Conservation (phyloP, 169 alveolate genomes). For the Plasmodium gaboni region DNA sequence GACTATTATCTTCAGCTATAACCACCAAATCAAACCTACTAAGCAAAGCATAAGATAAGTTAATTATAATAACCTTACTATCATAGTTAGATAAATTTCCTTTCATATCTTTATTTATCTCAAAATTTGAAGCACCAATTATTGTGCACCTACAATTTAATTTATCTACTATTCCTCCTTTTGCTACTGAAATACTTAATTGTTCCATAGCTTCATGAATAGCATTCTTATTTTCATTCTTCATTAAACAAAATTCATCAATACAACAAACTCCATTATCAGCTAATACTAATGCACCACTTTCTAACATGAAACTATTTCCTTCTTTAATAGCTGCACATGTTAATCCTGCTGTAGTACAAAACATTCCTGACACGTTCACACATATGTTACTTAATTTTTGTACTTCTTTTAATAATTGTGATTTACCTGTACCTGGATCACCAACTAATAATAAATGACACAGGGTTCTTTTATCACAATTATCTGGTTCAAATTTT, state of each 20-base stretch:
- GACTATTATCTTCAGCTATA: slow-evolving; percentile 66
- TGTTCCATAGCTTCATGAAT: slow-evolving; percentile 97
- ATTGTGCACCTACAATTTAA: slow-evolving; percentile 83
- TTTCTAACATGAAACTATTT: slow-evolving; percentile 91
- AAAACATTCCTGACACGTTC: slow-evolving; percentile 89
- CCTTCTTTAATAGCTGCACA: slow-evolving; percentile 92
- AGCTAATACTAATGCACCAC: slow-evolving; percentile 96
- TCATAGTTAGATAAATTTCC: slow-evolving; percentile 23
- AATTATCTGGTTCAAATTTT: slow-evolving; percentile 22
- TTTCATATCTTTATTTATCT: slow-evolving; percentile 42
- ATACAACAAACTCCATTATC: slow-evolving; percentile 97
- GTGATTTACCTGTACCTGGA: slow-evolving; percentile 97
- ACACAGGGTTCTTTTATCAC: slow-evolving; percentile 80
- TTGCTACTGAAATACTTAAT: slow-evolving; percentile 94
- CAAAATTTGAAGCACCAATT: slow-evolving; percentile 86
- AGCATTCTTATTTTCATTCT: slow-evolving; percentile 89
- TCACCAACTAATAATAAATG: slow-evolving; percentile 95
- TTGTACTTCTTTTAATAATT: slow-evolving; percentile 88
- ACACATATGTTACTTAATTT: slow-evolving; percentile 80
- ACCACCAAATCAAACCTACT: slow-evolving; percentile 87
- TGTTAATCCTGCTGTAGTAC: slow-evolving; percentile 94
- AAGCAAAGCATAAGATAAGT: slow-evolving; percentile 57
- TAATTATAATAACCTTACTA: slow-evolving; percentile 37
- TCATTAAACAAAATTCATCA: slow-evolving; percentile 93
- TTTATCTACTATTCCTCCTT: slow-evolving; percentile 86